A percentile compares a stretch with the other conserved stretches of the same genome.
phyloP scores from a whole-genome alignment of 371 early-diverging fungal species.

The Lichtheimia ramosa region DNA sequence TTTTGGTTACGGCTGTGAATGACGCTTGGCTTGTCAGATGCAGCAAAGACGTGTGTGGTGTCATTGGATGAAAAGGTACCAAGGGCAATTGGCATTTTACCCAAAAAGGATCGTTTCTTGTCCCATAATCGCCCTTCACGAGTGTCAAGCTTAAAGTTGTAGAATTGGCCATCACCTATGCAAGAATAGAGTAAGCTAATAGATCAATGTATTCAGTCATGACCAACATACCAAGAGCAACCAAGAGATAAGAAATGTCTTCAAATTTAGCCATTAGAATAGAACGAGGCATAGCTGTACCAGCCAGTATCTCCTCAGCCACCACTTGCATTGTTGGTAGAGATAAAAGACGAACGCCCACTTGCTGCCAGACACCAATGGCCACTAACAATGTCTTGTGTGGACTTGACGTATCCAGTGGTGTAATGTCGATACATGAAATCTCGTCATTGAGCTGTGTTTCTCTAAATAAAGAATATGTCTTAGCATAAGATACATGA shows the following conservation, averaged over 20 bases:
- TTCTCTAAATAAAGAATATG: constrained; percentile 12
- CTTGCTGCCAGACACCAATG: constrained; percentile 78
- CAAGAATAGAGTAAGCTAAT: neutral
- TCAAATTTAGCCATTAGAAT: constrained; percentile 77
- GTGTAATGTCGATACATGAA: constrained; percentile 73
- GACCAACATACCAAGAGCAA: constrained; percentile 65
- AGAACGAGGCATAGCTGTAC: constrained; percentile 76
- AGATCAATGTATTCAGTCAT: neutral
- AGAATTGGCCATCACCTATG: constrained; percentile 80
- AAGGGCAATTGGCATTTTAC: constrained; percentile 76
- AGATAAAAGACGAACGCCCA: constrained; percentile 61
- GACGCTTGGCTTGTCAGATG: constrained; percentile 87
- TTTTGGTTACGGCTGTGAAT: constrained; percentile 75
- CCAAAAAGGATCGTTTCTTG: constrained; percentile 71
- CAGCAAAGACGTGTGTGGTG: constrained; percentile 76
- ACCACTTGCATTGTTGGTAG: constrained; percentile 59
- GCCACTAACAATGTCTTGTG: constrained; percentile 53
- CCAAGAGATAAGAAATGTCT: constrained; percentile 70
- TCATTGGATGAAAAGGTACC: constrained; percentile 65
- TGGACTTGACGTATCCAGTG: constrained; percentile 39
- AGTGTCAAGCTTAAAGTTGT: constrained; percentile 64
- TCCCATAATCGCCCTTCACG: constrained; percentile 47
- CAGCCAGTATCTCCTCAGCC: constrained; percentile 51
- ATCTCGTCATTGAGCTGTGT: constrained; percentile 63
- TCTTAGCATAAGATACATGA: neutral